Evolutionary conservation across 108 stramenopile species (phyloP).

Genomic region (Fragilariopsis cylindrus): DNA sequence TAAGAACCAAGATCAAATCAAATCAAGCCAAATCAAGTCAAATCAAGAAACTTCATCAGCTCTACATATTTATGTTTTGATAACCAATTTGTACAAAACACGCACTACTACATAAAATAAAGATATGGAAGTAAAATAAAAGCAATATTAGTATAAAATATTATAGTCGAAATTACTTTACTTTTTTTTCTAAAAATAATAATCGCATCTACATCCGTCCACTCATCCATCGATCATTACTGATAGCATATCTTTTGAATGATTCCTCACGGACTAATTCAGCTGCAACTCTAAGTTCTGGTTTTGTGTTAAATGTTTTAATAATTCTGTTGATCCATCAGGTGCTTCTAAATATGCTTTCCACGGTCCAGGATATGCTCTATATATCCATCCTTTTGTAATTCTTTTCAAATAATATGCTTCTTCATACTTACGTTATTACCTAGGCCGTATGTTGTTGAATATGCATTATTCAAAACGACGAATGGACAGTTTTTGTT

Average conservation of each 20-base stretch:
- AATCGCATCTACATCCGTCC: constrained; percentile 36
- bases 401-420: constrained; percentile 86
- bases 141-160: no score
- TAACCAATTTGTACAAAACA: no score
- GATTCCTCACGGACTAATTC: constrained; percentile 81
- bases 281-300: constrained; percentile 66
- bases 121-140: no score
- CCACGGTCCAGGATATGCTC: constrained; percentile 84
- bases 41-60: not conserved
- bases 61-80: no score
- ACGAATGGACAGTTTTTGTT: constrained; percentile 64
- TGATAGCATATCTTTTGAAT: constrained; percentile 84
- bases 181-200: not conserved
- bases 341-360: constrained; percentile 86
- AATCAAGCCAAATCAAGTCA: not conserved
- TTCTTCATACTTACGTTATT: constrained; percentile 80
- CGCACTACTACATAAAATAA: no score
- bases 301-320: constrained; percentile 79
- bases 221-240: constrained; percentile 87
- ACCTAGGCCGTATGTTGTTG: constrained; percentile 84
- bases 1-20: not conserved
- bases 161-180: not conserved
- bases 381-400: constrained; percentile 85
- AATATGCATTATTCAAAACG: constrained; percentile 80
- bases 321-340: constrained; percentile 73